phyloP scores from a whole-genome alignment of 2,329 filamentous ascomycete genomes.

The Beauveria australis region DNA sequence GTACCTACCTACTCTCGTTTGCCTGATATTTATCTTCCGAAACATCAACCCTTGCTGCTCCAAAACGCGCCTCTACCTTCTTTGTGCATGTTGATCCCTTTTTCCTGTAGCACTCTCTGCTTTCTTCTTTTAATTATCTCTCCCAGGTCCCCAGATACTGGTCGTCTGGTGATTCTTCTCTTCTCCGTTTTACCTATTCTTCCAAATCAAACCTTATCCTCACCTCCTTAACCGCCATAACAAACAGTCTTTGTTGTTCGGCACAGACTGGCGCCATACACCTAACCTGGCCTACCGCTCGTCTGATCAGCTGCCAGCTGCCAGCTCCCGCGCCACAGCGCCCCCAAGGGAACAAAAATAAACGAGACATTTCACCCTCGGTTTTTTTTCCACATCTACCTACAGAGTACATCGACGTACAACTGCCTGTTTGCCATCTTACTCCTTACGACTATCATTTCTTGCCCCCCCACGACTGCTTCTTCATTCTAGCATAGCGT shows the following conservation, averaged over 20 bases:
- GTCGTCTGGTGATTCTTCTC: slow-evolving; percentile 2
- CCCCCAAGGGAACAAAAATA: not conserved
- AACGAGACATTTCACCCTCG: not conserved
- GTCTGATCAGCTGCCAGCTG: not conserved
- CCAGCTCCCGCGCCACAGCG: not conserved
- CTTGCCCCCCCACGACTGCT: not conserved
- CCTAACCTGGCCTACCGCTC: not conserved
- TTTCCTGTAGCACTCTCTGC: not conserved
- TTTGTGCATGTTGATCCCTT: slow-evolving; percentile 10
- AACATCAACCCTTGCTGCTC: slow-evolving; percentile 9
- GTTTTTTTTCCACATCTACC: not conserved
- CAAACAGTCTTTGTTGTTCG: not conserved
- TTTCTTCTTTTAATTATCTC: slow-evolving; percentile 2
- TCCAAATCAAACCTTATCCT: not conserved
- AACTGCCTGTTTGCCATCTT: not conserved
- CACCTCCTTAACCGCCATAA: not conserved
- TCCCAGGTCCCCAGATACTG: not conserved
- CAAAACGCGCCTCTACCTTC: slow-evolving; percentile 5
- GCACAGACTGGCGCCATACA: slow-evolving; percentile 1
- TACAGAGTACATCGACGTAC: not conserved
- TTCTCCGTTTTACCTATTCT: slow-evolving; percentile 7
- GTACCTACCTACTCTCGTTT: not conserved
- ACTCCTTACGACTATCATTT: not conserved
- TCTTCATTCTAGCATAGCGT: not conserved
- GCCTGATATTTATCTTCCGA: slow-evolving; percentile 7